Evolutionary conservation across 345 rosid genomes (phyloP).

Genomic region (Dipteronia sinensis): DNA sequence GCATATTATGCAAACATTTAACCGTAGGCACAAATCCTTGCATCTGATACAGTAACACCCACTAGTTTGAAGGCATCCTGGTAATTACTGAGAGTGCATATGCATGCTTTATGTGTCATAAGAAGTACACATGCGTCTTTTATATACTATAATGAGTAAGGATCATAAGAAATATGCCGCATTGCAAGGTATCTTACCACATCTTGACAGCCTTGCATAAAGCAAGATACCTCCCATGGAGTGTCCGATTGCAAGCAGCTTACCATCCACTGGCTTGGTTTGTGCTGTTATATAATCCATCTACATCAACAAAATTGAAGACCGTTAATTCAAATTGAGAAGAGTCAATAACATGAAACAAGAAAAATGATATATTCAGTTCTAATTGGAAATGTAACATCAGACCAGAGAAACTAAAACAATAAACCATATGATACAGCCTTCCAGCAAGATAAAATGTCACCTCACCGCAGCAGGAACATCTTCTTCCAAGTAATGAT

Average conservation of each 20-base stretch:
- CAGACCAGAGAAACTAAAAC: constrained; percentile 9
- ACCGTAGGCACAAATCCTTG: neutral
- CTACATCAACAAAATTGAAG: constrained; percentile 33
- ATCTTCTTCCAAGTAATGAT: constrained; percentile 91
- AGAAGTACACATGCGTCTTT: too few relatives aligned
- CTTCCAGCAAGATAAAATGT: constrained; percentile 42
- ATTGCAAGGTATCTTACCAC: constrained; percentile 42
- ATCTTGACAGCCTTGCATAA: constrained; percentile 60
- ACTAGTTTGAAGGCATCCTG: too few relatives aligned
- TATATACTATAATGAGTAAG: neutral
- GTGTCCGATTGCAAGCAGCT: constrained; percentile 71
- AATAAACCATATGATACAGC: constrained; percentile 27
- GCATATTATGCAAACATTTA: neutral
- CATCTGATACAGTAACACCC: neutral
- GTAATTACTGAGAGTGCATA: neutral
- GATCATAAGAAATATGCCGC: neutral
- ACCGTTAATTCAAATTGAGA: neutral
- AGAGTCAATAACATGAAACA: neutral
- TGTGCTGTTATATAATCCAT: constrained; percentile 61
- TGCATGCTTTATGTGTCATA: neutral
- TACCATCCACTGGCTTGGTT: constrained; percentile 65
- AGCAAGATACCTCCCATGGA: constrained; percentile 88
- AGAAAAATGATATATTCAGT: neutral
- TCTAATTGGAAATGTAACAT: neutral
- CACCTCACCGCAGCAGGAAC: constrained; percentile 98